Evolutionary conservation across 345 rosid genomes (phyloP).

Genomic region (Dovyalis caffra): DNA sequence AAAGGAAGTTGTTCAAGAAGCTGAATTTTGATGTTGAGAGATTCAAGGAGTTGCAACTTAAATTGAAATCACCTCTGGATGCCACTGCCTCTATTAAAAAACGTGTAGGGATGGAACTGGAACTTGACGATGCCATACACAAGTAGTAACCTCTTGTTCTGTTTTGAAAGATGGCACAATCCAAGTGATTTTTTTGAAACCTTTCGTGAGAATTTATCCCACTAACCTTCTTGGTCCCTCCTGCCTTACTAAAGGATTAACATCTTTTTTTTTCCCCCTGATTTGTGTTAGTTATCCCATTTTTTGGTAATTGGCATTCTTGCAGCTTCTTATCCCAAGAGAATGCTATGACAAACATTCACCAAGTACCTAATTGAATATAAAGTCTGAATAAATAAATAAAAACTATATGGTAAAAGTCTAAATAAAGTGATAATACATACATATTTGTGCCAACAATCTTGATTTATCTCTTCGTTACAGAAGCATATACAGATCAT

Average conservation of each 20-base stretch:
- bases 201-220: neutral
- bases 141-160: conserved; percentile 9
- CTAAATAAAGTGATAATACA: no score
- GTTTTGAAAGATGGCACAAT: neutral
- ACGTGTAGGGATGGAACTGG: conserved; percentile 59
- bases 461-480: conserved; percentile 1
- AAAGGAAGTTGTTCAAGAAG: conserved; percentile 67
- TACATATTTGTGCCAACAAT: neutral
- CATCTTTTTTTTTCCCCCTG: neutral
- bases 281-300: neutral
- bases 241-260: neutral
- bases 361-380: no score
- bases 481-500: conserved; percentile 34
- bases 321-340: no score
- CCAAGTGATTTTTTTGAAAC: neutral
- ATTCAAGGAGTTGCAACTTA: conserved; percentile 67
- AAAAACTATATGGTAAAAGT: no score
- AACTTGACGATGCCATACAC: conserved; percentile 55
- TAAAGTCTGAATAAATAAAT: no score
- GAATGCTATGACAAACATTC: no score
- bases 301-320: neutral
- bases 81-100: conserved; percentile 53
- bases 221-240: neutral
- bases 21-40: conserved; percentile 59
- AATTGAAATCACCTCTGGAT: conserved; percentile 47